A percentile compares a stretch with the other conserved stretches of the same genome.
Evolutionary conservation across 805 yeast genomes (phyloP).

Genomic region (Metschnikowia noctiluminum): DNA sequence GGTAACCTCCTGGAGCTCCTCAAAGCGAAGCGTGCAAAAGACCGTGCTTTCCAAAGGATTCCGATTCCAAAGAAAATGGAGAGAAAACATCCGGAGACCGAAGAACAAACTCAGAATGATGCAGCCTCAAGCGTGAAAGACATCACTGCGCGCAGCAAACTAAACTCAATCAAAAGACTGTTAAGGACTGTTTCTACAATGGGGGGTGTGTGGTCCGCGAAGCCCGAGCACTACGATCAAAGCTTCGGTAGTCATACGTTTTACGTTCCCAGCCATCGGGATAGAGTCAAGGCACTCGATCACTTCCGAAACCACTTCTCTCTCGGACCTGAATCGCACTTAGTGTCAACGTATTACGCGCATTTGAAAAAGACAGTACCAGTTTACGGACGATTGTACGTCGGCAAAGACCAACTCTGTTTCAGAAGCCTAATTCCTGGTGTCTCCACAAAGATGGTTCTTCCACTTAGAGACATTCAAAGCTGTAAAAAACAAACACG

Average conservation of each 20-base stretch:
- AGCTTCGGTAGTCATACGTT: slow-evolving; percentile 42
- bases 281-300: slow-evolving; percentile 46
- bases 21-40: slow-evolving; percentile 8
- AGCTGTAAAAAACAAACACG: slow-evolving; percentile 44
- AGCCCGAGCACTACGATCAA: slow-evolving; percentile 57
- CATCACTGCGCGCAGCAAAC: slow-evolving; percentile 10
- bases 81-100: neutral
- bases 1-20: slow-evolving; percentile 9
- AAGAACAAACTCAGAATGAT: neutral
- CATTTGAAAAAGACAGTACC: slow-evolving; percentile 72
- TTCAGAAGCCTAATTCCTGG: slow-evolving; percentile 81
- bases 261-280: slow-evolving; percentile 43
- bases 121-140: neutral
- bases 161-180: slow-evolving; percentile 16
- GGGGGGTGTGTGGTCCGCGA: slow-evolving; percentile 50
- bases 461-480: slow-evolving; percentile 75
- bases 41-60: neutral
- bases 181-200: slow-evolving; percentile 31
- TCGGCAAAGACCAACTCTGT: slow-evolving; percentile 68
- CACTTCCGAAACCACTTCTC: slow-evolving; percentile 68
- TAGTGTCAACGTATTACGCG: slow-evolving; percentile 68
- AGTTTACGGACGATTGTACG: slow-evolving; percentile 75
- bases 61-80: neutral
- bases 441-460: slow-evolving; percentile 70
- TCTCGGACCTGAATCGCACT: slow-evolving; percentile 45